A percentile compares a stretch with the other conserved stretches of the same genome.
Conservation (phyloP, 306 rosid genomes). For the Datisca glomerata region DNA sequence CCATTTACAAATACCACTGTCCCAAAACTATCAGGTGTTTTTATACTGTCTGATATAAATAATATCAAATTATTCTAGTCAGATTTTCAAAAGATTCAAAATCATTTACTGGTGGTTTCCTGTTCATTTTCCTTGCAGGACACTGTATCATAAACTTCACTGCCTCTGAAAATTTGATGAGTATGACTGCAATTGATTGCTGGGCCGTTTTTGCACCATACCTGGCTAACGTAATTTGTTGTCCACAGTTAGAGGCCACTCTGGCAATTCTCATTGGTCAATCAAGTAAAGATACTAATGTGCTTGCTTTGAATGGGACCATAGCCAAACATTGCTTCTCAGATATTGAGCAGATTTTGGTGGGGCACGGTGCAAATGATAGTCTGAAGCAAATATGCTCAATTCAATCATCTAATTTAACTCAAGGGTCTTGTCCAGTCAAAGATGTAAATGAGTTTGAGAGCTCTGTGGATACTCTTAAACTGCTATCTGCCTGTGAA, state of each 20-base stretch:
- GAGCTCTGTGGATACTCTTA: constrained; percentile 55
- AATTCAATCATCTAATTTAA: constrained; percentile 51
- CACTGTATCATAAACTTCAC: constrained; percentile 68
- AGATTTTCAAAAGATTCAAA: no score
- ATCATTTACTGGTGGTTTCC: no score
- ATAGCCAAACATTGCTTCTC: constrained; percentile 62
- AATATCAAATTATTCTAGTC: no score
- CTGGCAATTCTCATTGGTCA: constrained; percentile 80
- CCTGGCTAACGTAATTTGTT: constrained; percentile 85
- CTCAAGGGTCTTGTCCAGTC: constrained; percentile 74
- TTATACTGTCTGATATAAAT: no score
- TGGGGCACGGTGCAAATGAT: constrained; percentile 64
- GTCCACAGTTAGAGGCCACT: constrained; percentile 96
- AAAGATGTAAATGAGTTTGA: constrained; percentile 50
- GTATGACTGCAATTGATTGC: constrained; percentile 72
- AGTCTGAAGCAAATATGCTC: constrained; percentile 55
- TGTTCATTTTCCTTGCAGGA: constrained; percentile 34
- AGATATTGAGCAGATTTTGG: constrained; percentile 80
- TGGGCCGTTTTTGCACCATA: constrained; percentile 70
- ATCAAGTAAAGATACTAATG: constrained; percentile 56
- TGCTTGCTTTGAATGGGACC: constrained; percentile 63
- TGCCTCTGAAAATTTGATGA: constrained; percentile 62
- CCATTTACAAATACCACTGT: constrained; percentile 65
- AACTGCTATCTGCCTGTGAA: constrained; percentile 73
- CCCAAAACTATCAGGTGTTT: constrained; percentile 80